Conservation (phyloP, 768 basidiomycete species). For the Xerocomellus chrysenteron region DNA sequence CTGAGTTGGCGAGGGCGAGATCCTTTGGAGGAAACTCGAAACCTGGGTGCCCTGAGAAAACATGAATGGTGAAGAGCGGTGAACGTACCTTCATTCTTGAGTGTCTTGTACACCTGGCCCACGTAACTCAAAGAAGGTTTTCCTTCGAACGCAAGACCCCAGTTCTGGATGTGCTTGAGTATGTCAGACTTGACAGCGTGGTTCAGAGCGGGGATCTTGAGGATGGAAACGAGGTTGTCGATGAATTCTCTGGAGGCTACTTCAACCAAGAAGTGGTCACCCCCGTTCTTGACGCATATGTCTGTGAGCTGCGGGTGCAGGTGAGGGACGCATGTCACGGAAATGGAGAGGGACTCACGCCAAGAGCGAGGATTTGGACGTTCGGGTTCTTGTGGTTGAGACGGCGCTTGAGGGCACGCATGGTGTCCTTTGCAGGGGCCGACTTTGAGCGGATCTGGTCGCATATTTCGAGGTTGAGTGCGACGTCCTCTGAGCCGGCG, state of each 20-base stretch:
- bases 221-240: slow-evolving; percentile 87
- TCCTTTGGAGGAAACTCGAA: slow-evolving; percentile 85
- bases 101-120: slow-evolving; percentile 73
- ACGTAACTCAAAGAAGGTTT: slow-evolving; percentile 74
- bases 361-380: slow-evolving; percentile 84
- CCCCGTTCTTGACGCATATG: slow-evolving; percentile 94
- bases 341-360: slow-evolving; percentile 49
- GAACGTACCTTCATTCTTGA: slow-evolving; percentile 69
- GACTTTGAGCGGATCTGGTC: slow-evolving; percentile 95
- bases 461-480: slow-evolving; percentile 91
- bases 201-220: slow-evolving; percentile 75
- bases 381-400: slow-evolving; percentile 95
- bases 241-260: slow-evolving; percentile 89
- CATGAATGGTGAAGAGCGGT: background rate
- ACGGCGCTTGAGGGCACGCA: slow-evolving; percentile 84
- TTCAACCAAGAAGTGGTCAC: slow-evolving; percentile 85
- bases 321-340: slow-evolving; percentile 2
- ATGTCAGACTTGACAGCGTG: slow-evolving; percentile 81
- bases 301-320: slow-evolving; percentile 66
- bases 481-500: slow-evolving; percentile 83
- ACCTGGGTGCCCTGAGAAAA: slow-evolving; percentile 41
- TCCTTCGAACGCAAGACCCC: slow-evolving; percentile 87
- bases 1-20: slow-evolving; percentile 62
- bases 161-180: slow-evolving; percentile 83
- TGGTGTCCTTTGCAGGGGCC: slow-evolving; percentile 79